These are phyloP conservation scores for Dactylorhiza incarnata DNA, from an alignment of 106 monocot genomes.

Conservation along the genomic window DNA sequence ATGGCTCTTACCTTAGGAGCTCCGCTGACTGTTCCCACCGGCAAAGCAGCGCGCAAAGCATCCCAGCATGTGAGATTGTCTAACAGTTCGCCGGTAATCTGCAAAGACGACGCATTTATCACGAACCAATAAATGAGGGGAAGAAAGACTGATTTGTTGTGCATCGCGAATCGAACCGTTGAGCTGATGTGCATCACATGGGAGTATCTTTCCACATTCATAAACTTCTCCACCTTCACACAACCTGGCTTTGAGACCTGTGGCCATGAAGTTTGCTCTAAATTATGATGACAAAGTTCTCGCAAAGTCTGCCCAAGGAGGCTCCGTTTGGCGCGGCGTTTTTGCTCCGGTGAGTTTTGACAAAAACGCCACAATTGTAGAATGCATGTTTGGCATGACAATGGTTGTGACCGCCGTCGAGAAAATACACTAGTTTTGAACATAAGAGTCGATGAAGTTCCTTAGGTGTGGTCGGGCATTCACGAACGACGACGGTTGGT, in stretches of 20 bases:
- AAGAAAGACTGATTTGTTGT: background rate
- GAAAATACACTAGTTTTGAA: too few species aligned
- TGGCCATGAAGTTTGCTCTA: background rate
- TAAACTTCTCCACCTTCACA: constrained; percentile 6
- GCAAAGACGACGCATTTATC: background rate
- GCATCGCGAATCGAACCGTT: background rate
- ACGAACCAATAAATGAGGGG: too few species aligned
- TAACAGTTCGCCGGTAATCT: constrained; percentile 18
- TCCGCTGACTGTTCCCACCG: constrained; percentile 25
- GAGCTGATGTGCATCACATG: constrained; percentile 13
- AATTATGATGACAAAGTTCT: background rate
- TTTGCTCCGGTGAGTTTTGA: too few species aligned
- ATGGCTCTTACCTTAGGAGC: constrained; percentile 22
- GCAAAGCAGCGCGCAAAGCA: constrained; percentile 21
- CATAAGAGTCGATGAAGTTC: too few species aligned
- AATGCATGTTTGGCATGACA: too few species aligned
- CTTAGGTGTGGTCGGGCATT: too few species aligned
- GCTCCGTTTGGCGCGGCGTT: too few species aligned
- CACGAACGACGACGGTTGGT: too few species aligned
- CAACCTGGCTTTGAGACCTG: constrained; percentile 11
- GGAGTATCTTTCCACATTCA: constrained; percentile 12
- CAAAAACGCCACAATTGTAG: too few species aligned
- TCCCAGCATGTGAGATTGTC: constrained; percentile 24
- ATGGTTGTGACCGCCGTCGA: too few species aligned
- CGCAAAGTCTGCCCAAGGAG: too few species aligned